These are phyloP conservation scores for Cucumis hystrix DNA, from an alignment of 306 rosid genomes.

Conservation along the genomic window DNA sequence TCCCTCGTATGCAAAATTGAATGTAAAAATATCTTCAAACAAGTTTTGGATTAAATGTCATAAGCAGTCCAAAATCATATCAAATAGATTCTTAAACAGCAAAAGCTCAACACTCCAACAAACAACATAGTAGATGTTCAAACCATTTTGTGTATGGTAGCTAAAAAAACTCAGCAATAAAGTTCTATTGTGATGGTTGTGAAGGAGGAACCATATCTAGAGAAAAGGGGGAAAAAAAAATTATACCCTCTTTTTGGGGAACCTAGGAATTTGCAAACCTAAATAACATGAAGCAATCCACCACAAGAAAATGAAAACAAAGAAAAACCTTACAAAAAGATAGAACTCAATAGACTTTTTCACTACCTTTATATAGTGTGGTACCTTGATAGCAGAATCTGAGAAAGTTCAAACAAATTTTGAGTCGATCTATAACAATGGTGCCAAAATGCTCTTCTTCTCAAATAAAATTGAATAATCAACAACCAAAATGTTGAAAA, in stretches of 20 bases:
- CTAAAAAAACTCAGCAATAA: not conserved
- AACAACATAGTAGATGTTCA: not conserved
- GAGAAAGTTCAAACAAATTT: too few relatives aligned
- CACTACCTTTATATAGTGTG: too few relatives aligned
- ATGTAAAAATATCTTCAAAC: not conserved
- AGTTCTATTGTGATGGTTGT: not conserved
- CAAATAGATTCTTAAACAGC: not conserved
- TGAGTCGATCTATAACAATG: not conserved
- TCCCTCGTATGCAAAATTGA: not conserved
- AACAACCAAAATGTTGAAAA: too few relatives aligned
- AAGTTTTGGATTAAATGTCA: not conserved
- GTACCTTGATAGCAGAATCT: too few relatives aligned
- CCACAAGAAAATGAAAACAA: slow-evolving; percentile 16
- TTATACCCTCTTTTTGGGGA: slow-evolving; percentile 53
- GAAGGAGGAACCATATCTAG: not conserved
- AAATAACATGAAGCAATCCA: slow-evolving; percentile 26
- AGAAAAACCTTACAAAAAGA: not conserved
- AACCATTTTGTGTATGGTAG: not conserved
- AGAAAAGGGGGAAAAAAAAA: not conserved
- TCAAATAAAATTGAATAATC: not conserved
- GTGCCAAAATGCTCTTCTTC: slow-evolving; percentile 2
- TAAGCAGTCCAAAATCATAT: not conserved
- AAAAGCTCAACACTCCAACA: not conserved
- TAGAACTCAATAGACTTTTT: too few relatives aligned
- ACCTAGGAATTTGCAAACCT: slow-evolving; percentile 31